Percentiles rank a stretch among this genome's conserved stretches.
These are phyloP conservation scores for Daldinia concentrica DNA, from an alignment of 495 filamentous ascomycete species.

Conservation along the genomic window DNA sequence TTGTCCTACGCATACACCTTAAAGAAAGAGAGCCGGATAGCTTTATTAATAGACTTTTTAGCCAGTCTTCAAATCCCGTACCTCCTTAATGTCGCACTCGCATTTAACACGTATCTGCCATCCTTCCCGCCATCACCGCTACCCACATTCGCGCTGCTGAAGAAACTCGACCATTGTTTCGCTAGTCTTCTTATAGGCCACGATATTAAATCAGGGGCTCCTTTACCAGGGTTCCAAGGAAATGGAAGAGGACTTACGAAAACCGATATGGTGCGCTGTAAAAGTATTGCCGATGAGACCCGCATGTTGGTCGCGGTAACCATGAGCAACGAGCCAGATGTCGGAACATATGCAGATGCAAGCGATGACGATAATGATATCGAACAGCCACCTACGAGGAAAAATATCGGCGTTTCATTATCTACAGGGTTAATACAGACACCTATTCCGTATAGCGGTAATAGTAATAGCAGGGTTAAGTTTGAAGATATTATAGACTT, in stretches of 20 bases:
- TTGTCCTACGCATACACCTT: conserved; percentile 9
- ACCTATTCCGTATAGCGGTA: background rate
- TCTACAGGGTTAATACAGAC: conserved; percentile 29
- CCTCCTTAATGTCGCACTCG: conserved; percentile 76
- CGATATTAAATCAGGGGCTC: conserved; percentile 69
- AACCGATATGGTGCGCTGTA: conserved; percentile 85
- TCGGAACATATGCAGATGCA: conserved; percentile 29
- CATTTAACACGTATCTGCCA: conserved; percentile 70
- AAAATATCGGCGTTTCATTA: conserved; percentile 15
- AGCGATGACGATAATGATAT: conserved; percentile 10
- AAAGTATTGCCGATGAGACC: conserved; percentile 75
- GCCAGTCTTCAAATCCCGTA: conserved; percentile 85
- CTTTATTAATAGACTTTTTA: conserved; percentile 45
- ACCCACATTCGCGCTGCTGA: conserved; percentile 71
- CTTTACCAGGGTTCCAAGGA: conserved; percentile 71
- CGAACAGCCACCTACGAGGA: conserved; percentile 6
- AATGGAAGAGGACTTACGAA: conserved; percentile 58
- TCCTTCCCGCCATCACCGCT: conserved; percentile 72
- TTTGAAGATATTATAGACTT: conserved; percentile 36
- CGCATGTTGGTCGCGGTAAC: conserved; percentile 71
- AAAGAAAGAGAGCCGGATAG: background rate
- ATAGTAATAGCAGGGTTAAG: conserved; percentile 8
- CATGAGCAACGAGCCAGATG: conserved; percentile 57
- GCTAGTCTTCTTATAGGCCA: conserved; percentile 72
- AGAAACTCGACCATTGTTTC: conserved; percentile 82